phyloP scores from a whole-genome alignment of 192 early-diverging fungal species.

The Coemansia sp. region DNA sequence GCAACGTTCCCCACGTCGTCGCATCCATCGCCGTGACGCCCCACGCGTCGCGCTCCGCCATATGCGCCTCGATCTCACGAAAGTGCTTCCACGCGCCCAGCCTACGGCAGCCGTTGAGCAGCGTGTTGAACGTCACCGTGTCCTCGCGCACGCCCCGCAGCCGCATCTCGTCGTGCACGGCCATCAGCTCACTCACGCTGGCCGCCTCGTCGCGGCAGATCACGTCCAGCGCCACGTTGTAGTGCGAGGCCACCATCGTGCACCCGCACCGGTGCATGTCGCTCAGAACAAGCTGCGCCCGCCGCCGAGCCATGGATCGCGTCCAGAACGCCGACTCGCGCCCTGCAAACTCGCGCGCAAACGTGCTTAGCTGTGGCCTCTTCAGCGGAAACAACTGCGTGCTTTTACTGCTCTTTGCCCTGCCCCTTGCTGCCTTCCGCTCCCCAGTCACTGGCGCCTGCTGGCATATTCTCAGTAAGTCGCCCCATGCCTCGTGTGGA shows the following conservation, averaged over 20 bases:
- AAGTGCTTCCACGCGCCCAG: slow-evolving; percentile 27
- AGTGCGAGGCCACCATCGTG: slow-evolving; percentile 12
- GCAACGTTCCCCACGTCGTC: slow-evolving; percentile 36
- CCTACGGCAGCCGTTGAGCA: slow-evolving; percentile 40
- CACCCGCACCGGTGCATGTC: slow-evolving; percentile 41
- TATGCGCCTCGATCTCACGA: slow-evolving; percentile 21
- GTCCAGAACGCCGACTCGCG: slow-evolving; percentile 11
- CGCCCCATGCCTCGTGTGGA: slow-evolving; percentile 36
- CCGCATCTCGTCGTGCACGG: slow-evolving; percentile 29
- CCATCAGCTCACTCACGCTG: slow-evolving; percentile 13
- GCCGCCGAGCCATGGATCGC: slow-evolving; percentile 26
- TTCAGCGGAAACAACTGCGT: slow-evolving; percentile 5
- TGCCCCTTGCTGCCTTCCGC: neutral
- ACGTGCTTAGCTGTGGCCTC: neutral
- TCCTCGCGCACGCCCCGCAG: slow-evolving; percentile 29
- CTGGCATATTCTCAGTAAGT: slow-evolving; percentile 30
- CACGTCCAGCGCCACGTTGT: slow-evolving; percentile 39
- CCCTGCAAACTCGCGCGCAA: slow-evolving; percentile 8
- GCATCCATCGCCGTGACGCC: slow-evolving; percentile 41
- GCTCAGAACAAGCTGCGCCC: slow-evolving; percentile 39
- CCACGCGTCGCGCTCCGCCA: slow-evolving; percentile 29
- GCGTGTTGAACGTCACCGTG: slow-evolving; percentile 40
- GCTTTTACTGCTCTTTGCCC: neutral
- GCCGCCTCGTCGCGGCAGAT: slow-evolving; percentile 25
- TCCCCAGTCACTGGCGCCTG: neutral